Conservation (phyloP, 2,329 filamentous ascomycete species). For the Aspergillus tamarii region DNA sequence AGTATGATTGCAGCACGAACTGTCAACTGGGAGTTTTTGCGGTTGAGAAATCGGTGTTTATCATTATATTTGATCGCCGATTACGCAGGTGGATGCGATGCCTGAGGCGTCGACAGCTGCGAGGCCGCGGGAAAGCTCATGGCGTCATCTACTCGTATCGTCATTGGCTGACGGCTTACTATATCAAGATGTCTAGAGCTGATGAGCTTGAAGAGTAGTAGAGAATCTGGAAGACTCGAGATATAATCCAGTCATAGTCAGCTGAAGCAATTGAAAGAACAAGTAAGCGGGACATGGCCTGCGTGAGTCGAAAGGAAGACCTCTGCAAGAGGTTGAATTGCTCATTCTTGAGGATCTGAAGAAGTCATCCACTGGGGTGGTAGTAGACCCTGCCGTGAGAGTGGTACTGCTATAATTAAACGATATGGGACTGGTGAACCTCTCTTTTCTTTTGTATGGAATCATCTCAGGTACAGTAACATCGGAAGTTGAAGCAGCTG, state of each 20-base stretch:
- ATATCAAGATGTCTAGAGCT: not conserved
- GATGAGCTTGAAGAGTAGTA: not conserved
- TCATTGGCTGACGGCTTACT: not conserved
- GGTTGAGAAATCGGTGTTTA: not conserved
- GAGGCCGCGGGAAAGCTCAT: not conserved
- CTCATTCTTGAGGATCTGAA: not conserved
- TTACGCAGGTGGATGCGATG: not conserved
- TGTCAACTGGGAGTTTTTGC: not conserved
- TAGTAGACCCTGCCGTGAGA: not conserved
- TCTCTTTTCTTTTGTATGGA: not conserved
- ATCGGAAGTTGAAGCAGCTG: not conserved
- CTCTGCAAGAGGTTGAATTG: not conserved
- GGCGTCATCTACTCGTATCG: not conserved
- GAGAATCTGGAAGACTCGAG: not conserved
- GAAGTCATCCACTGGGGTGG: not conserved
- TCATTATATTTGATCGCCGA: not conserved
- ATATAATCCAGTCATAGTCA: not conserved
- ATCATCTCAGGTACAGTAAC: not conserved
- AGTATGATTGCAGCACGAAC: not conserved
- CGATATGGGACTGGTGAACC: not conserved
- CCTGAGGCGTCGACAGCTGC: not conserved
- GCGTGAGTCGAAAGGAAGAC: not conserved
- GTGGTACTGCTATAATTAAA: not conserved
- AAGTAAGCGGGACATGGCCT: not conserved
- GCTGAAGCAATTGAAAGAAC: not conserved